phyloP scores from a whole-genome alignment of 768 basidiomycete genomes.

The Mycena vulgaris region DNA sequence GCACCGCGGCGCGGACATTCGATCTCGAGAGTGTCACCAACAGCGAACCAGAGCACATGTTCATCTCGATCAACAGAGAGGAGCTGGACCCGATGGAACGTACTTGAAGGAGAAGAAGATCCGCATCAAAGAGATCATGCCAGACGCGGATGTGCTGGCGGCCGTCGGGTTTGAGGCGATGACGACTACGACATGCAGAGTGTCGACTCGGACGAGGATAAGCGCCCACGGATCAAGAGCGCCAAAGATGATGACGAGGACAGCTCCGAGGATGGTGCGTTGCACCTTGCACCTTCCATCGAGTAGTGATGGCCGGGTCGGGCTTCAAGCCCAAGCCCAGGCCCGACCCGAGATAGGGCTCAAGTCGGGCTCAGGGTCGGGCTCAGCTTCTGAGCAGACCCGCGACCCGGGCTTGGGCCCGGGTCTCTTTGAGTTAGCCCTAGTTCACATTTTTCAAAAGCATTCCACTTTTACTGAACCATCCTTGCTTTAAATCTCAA shows the following conservation, averaged over 20 bases:
- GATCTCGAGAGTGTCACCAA: conserved; percentile 93
- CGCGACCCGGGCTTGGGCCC: no score
- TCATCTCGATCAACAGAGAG: conserved; percentile 96
- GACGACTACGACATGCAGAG: conserved; percentile 89
- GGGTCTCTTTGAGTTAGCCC: no score
- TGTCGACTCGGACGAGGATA: conserved; percentile 81
- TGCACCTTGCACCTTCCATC: neutral
- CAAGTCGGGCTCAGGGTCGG: no score
- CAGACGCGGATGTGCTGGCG: conserved; percentile 84
- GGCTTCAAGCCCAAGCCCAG: no score
- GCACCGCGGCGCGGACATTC: conserved; percentile 91
- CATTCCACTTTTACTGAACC: no score
- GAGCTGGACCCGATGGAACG: conserved; percentile 90
- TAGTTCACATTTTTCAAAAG: no score
- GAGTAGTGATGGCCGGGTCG: no score
- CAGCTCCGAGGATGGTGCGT: conserved; percentile 79
- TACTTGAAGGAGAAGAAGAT: conserved; percentile 95
- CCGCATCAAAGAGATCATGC: conserved; percentile 94
- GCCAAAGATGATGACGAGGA: conserved; percentile 81
- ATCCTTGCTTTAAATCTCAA: no score
- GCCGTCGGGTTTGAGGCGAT: conserved; percentile 82
- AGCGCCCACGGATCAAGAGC: conserved; percentile 64
- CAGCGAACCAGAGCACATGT: conserved; percentile 87
- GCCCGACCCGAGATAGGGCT: no score
- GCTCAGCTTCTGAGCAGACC: no score